phyloP scores from a whole-genome alignment of 2,329 filamentous ascomycete species.

The Pestalotiopsis sp. region DNA sequence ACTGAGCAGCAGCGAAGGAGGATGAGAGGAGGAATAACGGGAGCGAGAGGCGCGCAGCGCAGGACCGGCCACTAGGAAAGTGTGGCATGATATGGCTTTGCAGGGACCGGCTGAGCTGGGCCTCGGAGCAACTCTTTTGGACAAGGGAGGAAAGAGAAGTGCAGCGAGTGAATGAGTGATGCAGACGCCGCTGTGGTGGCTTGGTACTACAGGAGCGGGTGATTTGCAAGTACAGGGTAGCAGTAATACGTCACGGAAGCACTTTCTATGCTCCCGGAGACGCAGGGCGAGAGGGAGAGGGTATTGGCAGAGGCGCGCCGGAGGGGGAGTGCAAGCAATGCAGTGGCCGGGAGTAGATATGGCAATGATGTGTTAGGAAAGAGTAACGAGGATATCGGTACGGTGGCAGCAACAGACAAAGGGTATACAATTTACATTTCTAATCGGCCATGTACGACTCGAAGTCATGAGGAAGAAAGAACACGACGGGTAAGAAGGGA shows the following conservation, averaged over 20 bases:
- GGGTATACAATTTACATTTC: neutral
- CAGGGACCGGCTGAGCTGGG: slow-evolving; percentile 10
- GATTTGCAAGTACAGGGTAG: slow-evolving; percentile 25
- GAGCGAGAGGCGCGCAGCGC: neutral
- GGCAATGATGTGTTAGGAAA: neutral
- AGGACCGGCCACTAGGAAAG: neutral
- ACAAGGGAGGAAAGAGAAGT: slow-evolving; percentile 29
- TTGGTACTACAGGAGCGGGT: slow-evolving; percentile 31
- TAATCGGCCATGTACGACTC: neutral
- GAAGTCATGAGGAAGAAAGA: neutral
- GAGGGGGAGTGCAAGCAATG: slow-evolving; percentile 9
- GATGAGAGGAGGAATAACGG: slow-evolving; percentile 20
- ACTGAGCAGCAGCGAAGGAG: slow-evolving; percentile 22
- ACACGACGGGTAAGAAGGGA: neutral
- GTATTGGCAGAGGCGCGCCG: slow-evolving; percentile 15
- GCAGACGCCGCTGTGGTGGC: slow-evolving; percentile 20
- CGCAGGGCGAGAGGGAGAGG: slow-evolving; percentile 26
- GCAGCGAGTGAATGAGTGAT: slow-evolving; percentile 23
- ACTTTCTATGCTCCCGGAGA: slow-evolving; percentile 29
- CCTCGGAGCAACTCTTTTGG: slow-evolving; percentile 10
- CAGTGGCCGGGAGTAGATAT: slow-evolving; percentile 2
- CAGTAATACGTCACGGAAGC: slow-evolving; percentile 37
- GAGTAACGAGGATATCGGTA: neutral
- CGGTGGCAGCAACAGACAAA: neutral
- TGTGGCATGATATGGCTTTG: slow-evolving; percentile 17